phyloP scores from a whole-genome alignment of 1,284 basidiomycete genomes.

The Prillingera fragicola region DNA sequence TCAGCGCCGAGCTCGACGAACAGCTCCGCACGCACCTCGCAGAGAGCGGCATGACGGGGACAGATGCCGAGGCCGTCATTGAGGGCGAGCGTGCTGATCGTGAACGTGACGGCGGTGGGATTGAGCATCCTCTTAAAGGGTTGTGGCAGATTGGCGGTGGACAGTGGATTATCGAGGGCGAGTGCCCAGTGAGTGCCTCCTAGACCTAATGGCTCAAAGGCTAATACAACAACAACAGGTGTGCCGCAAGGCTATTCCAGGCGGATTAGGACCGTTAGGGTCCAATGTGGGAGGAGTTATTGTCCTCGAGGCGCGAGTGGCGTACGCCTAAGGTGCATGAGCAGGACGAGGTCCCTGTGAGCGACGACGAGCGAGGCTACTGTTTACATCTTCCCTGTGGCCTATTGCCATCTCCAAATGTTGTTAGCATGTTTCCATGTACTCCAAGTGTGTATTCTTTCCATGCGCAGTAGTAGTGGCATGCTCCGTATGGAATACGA shows the following conservation, averaged over 20 bases:
- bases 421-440: too few relatives aligned
- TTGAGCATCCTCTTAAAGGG: conserved; percentile 30
- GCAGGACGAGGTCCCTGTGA: neutral
- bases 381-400: too few relatives aligned
- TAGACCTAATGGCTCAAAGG: too few relatives aligned
- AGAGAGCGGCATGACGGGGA: conserved; percentile 3
- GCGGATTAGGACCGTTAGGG: conserved; percentile 26
- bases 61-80: conserved; percentile 15
- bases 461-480: too few relatives aligned
- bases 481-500: too few relatives aligned
- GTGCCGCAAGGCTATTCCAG: conserved; percentile 30
- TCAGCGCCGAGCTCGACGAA: conserved; percentile 1
- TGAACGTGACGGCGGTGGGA: conserved; percentile 8
- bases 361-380: too few relatives aligned
- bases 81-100: conserved; percentile 6
- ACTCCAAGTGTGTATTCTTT: too few relatives aligned
- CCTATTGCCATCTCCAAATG: too few relatives aligned
- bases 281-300: conserved; percentile 26
- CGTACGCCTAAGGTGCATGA: neutral
- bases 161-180: conserved; percentile 39
- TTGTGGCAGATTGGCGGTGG: conserved; percentile 31
- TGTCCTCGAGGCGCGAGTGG: conserved; percentile 17
- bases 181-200: conserved; percentile 41
- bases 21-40: neutral
- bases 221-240: conserved; percentile 19